These are phyloP conservation scores for Trametes elegans DNA, from an alignment of 768 basidiomycete species.

Conservation along the genomic window DNA sequence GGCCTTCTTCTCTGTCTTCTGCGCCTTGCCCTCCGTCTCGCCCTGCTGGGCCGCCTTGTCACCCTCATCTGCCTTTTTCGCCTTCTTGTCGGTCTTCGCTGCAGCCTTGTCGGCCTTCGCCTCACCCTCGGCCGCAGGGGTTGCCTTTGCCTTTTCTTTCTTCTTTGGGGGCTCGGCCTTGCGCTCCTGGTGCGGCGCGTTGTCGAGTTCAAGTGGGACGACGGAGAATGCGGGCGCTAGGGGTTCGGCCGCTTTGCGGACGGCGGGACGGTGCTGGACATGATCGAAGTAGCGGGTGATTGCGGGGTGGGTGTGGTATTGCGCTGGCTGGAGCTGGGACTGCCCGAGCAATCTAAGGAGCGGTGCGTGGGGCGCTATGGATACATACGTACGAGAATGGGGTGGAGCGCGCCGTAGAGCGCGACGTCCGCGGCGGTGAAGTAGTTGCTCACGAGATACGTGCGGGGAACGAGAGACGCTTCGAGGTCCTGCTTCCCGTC, in stretches of 20 bases:
- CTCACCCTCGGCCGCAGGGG: conserved; percentile 26
- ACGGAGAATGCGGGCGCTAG: conserved; percentile 51
- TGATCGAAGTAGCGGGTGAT: conserved; percentile 95
- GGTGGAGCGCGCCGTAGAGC: conserved; percentile 86
- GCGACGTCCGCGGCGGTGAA: conserved; percentile 90
- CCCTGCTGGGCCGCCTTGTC: conserved; percentile 44
- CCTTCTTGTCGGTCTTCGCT: conserved; percentile 43
- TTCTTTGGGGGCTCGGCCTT: conserved; percentile 73
- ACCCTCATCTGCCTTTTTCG: conserved; percentile 19
- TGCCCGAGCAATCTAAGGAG: conserved; percentile 29
- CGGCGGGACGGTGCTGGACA: conserved; percentile 69
- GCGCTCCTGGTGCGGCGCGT: conserved; percentile 72
- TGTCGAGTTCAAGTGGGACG: conserved; percentile 69
- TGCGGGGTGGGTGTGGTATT: conserved; percentile 78
- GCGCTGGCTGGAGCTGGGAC: conserved; percentile 67
- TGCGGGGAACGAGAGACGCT: conserved; percentile 66
- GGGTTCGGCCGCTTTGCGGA: conserved; percentile 54
- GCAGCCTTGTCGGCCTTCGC: conserved; percentile 30
- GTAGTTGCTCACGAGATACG: conserved; percentile 82
- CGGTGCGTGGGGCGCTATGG: neutral
- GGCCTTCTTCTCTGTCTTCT: conserved; percentile 33
- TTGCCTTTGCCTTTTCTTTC: conserved; percentile 53
- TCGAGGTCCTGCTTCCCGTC: conserved; percentile 60
- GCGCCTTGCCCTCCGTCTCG: conserved; percentile 45
- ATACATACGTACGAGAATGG: conserved; percentile 59